A percentile compares a stretch with the other conserved stretches of the same genome.
phyloP scores from a whole-genome alignment of 345 rosid genomes.

The Mangifera indica region DNA sequence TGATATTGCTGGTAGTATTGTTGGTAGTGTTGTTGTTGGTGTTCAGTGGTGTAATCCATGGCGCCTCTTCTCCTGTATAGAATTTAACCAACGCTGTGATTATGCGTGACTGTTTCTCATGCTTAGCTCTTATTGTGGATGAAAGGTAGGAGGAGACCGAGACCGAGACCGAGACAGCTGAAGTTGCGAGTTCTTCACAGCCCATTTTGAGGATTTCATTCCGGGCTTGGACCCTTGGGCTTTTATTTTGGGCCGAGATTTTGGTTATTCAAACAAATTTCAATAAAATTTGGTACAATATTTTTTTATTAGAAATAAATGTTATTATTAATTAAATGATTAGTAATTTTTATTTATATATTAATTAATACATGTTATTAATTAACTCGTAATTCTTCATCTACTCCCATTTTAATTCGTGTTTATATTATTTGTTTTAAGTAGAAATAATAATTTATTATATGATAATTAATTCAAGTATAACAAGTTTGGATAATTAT shows the following conservation, averaged over 20 bases:
- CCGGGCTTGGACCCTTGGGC: neutral
- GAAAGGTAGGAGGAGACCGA: neutral
- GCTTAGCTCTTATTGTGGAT: neutral
- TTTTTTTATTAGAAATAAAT: too few relatives aligned
- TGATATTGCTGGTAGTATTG: conserved; percentile 24
- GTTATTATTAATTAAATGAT: too few relatives aligned
- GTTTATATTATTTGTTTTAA: too few relatives aligned
- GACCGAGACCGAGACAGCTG: neutral
- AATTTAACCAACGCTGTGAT: neutral
- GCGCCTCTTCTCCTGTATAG: conserved; percentile 21
- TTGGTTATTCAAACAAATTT: too few relatives aligned
- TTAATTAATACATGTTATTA: too few relatives aligned
- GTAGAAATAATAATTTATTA: too few relatives aligned
- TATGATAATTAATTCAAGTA: too few relatives aligned
- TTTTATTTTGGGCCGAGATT: neutral
- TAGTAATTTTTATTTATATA: too few relatives aligned
- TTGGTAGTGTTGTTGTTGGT: conserved; percentile 1
- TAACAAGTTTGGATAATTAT: too few relatives aligned
- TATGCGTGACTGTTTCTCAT: neutral
- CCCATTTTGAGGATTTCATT: neutral
- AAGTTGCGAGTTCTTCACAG: neutral
- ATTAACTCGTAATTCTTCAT: too few relatives aligned
- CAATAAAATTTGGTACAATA: too few relatives aligned
- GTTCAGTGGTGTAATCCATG: conserved; percentile 27
- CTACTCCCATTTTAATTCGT: too few relatives aligned